These are phyloP conservation scores for Hortaea sp. DNA, from an alignment of 2,329 filamentous ascomycete genomes.

Conservation along the genomic window DNA sequence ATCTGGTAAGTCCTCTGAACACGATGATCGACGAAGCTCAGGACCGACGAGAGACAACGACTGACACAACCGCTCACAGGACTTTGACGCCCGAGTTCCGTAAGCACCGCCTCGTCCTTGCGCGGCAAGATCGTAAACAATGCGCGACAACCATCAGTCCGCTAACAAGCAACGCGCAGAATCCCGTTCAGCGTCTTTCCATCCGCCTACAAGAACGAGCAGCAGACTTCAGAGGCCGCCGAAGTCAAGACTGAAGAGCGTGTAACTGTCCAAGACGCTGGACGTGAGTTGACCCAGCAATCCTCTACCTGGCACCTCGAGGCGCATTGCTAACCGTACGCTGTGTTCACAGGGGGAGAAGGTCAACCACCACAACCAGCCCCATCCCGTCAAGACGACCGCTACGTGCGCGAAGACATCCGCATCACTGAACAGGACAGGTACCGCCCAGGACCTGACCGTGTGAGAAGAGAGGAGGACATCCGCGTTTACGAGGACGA, in stretches of 20 bases:
- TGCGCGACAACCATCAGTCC: no score
- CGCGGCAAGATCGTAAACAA: neutral
- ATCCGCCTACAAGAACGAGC: slow-evolving; percentile 82
- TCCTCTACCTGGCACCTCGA: no score
- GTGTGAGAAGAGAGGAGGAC: slow-evolving; percentile 34
- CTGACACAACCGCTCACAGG: neutral
- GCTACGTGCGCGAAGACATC: slow-evolving; percentile 71
- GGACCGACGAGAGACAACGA: neutral
- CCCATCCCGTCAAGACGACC: slow-evolving; percentile 55
- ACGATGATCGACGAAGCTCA: neutral
- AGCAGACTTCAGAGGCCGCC: slow-evolving; percentile 51
- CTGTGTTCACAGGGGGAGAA: slow-evolving; percentile 53
- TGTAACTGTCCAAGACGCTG: slow-evolving; percentile 71
- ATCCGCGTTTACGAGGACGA: slow-evolving; percentile 28
- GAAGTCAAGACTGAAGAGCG: slow-evolving; percentile 80
- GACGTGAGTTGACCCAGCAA: slow-evolving; percentile 46
- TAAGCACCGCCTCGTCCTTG: neutral
- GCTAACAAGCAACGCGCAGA: slow-evolving; percentile 9
- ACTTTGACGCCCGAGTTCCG: neutral
- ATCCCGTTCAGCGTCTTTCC: slow-evolving; percentile 99
- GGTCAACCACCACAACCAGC: slow-evolving; percentile 59
- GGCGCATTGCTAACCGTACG: neutral
- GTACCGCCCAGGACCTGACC: slow-evolving; percentile 58
- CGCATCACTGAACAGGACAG: slow-evolving; percentile 70
- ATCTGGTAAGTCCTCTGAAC: neutral